Conservation (phyloP, 1,139 yeast species). For the Eremothecium cymbalariae region DNA sequence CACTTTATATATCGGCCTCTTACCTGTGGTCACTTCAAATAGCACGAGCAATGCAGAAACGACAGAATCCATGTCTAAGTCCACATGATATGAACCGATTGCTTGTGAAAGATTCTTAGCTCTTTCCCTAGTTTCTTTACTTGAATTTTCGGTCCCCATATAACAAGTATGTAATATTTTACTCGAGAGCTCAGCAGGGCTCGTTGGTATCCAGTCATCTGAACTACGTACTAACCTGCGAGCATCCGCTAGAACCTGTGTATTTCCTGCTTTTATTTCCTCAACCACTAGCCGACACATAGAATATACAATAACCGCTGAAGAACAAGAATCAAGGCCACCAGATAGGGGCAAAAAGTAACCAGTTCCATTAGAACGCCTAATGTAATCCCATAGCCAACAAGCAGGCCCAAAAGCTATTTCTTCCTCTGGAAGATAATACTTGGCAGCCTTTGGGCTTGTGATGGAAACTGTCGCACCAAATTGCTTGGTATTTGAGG, state of each 20-base stretch:
- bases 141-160: conserved; percentile 94
- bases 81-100: conserved; percentile 85
- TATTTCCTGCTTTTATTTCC: conserved; percentile 57
- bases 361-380: conserved; percentile 86
- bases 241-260: conserved; percentile 69
- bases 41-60: conserved; percentile 67
- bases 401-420: conserved; percentile 98
- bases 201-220: conserved; percentile 56
- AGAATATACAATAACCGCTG: conserved; percentile 86
- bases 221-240: conserved; percentile 48
- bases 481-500: conserved; percentile 50
- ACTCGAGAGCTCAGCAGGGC: conserved; percentile 68
- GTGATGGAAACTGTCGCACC: conserved; percentile 64
- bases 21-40: conserved; percentile 86
- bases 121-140: conserved; percentile 72
- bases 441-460: conserved; percentile 40
- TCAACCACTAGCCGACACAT: conserved; percentile 82
- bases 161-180: conserved; percentile 79
- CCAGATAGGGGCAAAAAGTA: conserved; percentile 91
- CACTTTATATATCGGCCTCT: conserved; percentile 75
- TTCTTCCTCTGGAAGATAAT: conserved; percentile 86
- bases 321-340: conserved; percentile 96
- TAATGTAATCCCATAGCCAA: conserved; percentile 96
- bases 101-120: conserved; percentile 69
- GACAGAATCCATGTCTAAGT: conserved; percentile 80